phyloP scores from a whole-genome alignment of 352 stramenopile species.

The Pythium monospermum region DNA sequence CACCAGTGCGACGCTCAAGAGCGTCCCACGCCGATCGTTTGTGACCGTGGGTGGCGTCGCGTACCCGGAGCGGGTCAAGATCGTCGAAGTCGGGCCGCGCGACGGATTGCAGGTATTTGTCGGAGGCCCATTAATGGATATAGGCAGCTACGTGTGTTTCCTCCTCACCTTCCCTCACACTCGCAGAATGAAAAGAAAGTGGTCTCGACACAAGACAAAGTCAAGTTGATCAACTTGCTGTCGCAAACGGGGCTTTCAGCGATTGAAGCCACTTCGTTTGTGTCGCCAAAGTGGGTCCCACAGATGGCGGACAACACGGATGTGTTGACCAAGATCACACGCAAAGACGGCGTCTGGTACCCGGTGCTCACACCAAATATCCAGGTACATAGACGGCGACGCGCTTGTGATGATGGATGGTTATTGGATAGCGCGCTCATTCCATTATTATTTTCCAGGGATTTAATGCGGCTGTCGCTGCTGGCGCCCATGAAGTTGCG shows the following conservation, averaged over 20 bases:
- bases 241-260: conserved; percentile 81
- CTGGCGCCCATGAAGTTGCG: conserved; percentile 89
- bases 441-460: conserved; percentile 30
- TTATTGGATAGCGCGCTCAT: neutral
- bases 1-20: conserved; percentile 6
- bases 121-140: too few species aligned
- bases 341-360: conserved; percentile 79
- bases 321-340: conserved; percentile 83
- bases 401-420: neutral
- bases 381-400: conserved; percentile 71
- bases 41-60: conserved; percentile 22
- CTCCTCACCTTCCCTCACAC: too few species aligned
- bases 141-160: too few species aligned
- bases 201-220: conserved; percentile 88
- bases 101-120: conserved; percentile 91
- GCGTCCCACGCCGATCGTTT: conserved; percentile 17
- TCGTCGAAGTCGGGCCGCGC: conserved; percentile 93
- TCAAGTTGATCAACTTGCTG: conserved; percentile 90
- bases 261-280: conserved; percentile 94
- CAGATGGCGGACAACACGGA: conserved; percentile 94
- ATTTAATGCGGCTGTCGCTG: conserved; percentile 83
- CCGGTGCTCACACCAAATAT: conserved; percentile 93
- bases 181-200: conserved; percentile 90
- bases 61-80: conserved; percentile 82
- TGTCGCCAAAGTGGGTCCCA: conserved; percentile 96